Evolutionary conservation across 495 filamentous ascomycete genomes (phyloP), one percentile per base, ranked within the genome.

Genomic region (Penicillium egyptiacum): DNA sequence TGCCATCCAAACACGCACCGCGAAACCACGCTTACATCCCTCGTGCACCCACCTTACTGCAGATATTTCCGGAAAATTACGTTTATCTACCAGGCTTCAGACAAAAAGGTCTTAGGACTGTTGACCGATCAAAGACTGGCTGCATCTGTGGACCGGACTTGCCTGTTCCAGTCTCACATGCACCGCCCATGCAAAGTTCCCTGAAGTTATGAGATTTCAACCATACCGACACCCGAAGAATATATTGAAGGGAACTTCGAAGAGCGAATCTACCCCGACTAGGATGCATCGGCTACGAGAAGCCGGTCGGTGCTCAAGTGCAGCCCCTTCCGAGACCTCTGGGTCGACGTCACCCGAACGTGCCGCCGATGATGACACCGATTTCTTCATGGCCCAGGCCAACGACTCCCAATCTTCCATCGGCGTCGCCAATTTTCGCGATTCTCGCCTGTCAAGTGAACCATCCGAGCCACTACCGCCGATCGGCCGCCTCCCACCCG

Each of bases 331-430:
- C 57, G 75, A 74, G 60, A 89, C 89, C 14, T 94, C 89, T 16
- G 88, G 88, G 4, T 90, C 88, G 47, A 92, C 88, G 68, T 95
- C 92, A 2, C 92, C 92, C 22, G 88, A 88, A 66, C 86, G 89
- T 28, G 81, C 84, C 62, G 85, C 83, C 56, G 91, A 96, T 71
- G 92, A 96, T 72, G 92, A 96, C 70, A 94, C 89, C 60, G 92
- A 97, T 70, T 95, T 93, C 77, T 93, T 94, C 73, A 87, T 83
- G 71, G 82, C 84, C 43, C 88, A 86, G 57, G 81, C 83, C 57
- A 96, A 96, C 73, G 92, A 97, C 70, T 96, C 91, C 4, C 83
- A 91, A 63, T 96, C 92, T 6, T 97, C 92, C 3, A 81, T 96
- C 39, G 91, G 89, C 31, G 85, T 91, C 10, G 83, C 84, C 23